Evolutionary conservation across 2,329 filamentous ascomycete genomes (phyloP).

Genomic region (Arthrobotrys entomopaga): DNA sequence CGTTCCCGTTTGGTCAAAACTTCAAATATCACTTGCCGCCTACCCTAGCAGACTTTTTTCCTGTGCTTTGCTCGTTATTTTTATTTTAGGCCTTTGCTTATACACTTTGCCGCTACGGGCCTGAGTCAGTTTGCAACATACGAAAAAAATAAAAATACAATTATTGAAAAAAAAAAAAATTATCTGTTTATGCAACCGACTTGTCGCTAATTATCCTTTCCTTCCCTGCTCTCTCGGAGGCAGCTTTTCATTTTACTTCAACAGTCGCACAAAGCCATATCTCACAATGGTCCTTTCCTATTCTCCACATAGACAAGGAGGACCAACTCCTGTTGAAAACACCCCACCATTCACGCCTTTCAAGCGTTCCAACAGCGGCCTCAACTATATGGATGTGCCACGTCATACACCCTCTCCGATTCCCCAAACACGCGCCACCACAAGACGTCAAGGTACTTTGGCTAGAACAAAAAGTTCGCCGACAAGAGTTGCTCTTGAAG

Average conservation of each 20-base stretch:
- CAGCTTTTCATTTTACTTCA: constrained; percentile 7
- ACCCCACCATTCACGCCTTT: constrained; percentile 57
- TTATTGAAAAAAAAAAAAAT: background rate
- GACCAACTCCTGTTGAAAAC: constrained; percentile 58
- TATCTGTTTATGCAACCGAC: constrained; percentile 4
- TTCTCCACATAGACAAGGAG: constrained; percentile 58
- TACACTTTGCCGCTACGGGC: constrained; percentile 21
- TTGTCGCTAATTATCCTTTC: constrained; percentile 2
- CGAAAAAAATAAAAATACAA: constrained; percentile 3
- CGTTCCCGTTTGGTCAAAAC: constrained; percentile 3
- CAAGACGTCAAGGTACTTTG: constrained; percentile 56
- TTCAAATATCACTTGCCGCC: constrained; percentile 39
- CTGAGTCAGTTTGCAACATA: constrained; percentile 31
- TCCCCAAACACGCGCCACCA: constrained; percentile 54
- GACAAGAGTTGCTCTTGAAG: constrained; percentile 57
- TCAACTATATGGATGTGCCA: constrained; percentile 55
- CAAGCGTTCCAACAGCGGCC: constrained; percentile 56
- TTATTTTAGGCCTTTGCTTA: constrained; percentile 16
- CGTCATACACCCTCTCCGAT: constrained; percentile 56
- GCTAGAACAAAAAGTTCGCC: constrained; percentile 56
- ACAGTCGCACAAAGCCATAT: constrained; percentile 3
- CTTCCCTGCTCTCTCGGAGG: constrained; percentile 22
- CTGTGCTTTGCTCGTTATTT: constrained; percentile 3
- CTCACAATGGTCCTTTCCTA: constrained; percentile 56
- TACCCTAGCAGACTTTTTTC: background rate